Evolutionary conservation across 345 rosid species (phyloP).

Genomic region (Eucalyptus erythrocorys): DNA sequence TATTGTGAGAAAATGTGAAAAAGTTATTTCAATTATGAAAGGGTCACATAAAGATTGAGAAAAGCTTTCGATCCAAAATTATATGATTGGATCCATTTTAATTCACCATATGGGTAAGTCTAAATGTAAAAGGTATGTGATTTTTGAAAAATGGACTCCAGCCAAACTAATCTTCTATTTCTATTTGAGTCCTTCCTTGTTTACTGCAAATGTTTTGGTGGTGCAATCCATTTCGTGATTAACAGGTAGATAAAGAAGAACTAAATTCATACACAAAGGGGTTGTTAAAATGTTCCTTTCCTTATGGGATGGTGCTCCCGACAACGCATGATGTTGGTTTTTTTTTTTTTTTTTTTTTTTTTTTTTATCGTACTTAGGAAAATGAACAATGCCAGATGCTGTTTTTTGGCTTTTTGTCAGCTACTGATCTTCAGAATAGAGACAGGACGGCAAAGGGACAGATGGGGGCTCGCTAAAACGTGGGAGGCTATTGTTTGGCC

Average conservation of each 20-base stretch:
- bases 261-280: too few species aligned
- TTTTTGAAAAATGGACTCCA: background rate
- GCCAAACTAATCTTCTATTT: background rate
- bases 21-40: background rate
- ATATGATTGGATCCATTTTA: fast-evolving
- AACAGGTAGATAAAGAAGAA: background rate
- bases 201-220: background rate
- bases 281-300: background rate
- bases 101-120: fast-evolving
- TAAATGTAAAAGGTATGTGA: too few species aligned
- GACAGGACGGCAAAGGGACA: background rate
- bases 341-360: too few species aligned
- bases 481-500: background rate
- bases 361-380: background rate
- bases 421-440: background rate
- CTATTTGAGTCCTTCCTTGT: fast-evolving
- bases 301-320: background rate
- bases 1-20: fast-evolving
- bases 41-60: fast-evolving
- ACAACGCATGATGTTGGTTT: background rate
- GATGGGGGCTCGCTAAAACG: background rate
- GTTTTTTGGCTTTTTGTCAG: background rate
- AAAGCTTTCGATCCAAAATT: fast-evolving
- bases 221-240: background rate
- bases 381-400: too few species aligned